Evolutionary conservation across 495 filamentous ascomycete species (phyloP).

Genomic region (Hypoxylon lenormandii): DNA sequence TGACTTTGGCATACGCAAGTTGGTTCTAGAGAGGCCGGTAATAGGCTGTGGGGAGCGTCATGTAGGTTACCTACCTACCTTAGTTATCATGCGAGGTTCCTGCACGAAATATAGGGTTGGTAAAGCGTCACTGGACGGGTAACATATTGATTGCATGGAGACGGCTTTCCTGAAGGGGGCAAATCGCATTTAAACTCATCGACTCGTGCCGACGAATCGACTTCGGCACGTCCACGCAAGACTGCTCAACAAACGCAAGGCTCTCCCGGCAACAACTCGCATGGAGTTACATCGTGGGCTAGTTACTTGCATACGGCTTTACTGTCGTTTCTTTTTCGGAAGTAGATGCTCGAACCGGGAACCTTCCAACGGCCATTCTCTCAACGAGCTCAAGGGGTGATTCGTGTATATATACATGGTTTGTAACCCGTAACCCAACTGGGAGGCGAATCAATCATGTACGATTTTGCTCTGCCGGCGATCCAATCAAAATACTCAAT

Average conservation of each 20-base stretch:
- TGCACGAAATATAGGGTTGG: slow-evolving; percentile 5
- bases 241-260: neutral
- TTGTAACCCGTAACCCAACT: slow-evolving; percentile 6
- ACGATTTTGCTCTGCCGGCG: neutral
- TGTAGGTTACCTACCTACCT: neutral
- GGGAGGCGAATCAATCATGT: slow-evolving; percentile 1
- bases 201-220: slow-evolving; percentile 17
- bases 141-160: neutral
- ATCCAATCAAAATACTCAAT: slow-evolving; percentile 34
- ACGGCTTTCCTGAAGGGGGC: slow-evolving; percentile 8
- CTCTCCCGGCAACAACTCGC: slow-evolving; percentile 17
- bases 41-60: slow-evolving; percentile 13
- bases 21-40: slow-evolving; percentile 18
- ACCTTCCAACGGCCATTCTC: slow-evolving; percentile 4
- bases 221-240: neutral
- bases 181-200: neutral
- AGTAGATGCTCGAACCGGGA: slow-evolving; percentile 37
- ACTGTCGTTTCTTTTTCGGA: slow-evolving; percentile 15
- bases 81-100: slow-evolving; percentile 20
- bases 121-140: slow-evolving; percentile 6
- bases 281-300: slow-evolving; percentile 36
- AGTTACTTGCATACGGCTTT: slow-evolving; percentile 12
- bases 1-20: neutral
- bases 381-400: neutral
- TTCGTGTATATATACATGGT: slow-evolving; percentile 12